These are phyloP conservation scores for Zygosaccharomyces bisporus DNA, from an alignment of 805 yeast species.

Conservation along the genomic window DNA sequence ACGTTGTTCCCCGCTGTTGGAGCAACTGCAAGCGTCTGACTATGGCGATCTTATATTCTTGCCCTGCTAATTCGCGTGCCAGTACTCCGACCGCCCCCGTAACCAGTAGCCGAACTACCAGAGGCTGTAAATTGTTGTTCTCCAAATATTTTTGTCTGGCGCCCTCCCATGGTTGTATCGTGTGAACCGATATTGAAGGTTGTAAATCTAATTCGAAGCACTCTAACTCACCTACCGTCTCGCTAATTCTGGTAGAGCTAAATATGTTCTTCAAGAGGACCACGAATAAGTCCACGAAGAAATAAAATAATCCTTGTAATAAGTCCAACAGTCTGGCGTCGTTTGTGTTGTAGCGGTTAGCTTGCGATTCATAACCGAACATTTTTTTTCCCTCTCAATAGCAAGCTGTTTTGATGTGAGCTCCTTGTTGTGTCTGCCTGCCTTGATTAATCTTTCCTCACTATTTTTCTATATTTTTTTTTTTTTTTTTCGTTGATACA, in stretches of 20 bases:
- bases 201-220: neutral
- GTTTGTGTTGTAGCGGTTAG: neutral
- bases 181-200: neutral
- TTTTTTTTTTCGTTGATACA: too few relatives aligned
- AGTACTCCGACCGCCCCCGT: neutral
- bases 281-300: neutral
- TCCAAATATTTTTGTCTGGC: neutral
- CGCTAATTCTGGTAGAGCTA: too few relatives aligned
- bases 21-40: neutral
- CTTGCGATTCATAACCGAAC: conserved; percentile 2
- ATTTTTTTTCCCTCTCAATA: too few relatives aligned
- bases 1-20: too few relatives aligned
- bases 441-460: too few relatives aligned
- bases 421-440: too few relatives aligned
- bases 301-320: neutral
- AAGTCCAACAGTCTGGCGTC: neutral
- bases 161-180: neutral
- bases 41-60: neutral
- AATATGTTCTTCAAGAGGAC: neutral
- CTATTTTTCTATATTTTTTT: too few relatives aligned
- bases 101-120: neutral
- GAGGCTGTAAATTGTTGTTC: neutral
- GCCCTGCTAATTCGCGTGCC: neutral
- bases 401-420: neutral
- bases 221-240: too few relatives aligned